Base-by-base conservation (phyloP, 2,329 filamentous ascomycete species). In the Teratosphaeria zuluensis region DNA sequence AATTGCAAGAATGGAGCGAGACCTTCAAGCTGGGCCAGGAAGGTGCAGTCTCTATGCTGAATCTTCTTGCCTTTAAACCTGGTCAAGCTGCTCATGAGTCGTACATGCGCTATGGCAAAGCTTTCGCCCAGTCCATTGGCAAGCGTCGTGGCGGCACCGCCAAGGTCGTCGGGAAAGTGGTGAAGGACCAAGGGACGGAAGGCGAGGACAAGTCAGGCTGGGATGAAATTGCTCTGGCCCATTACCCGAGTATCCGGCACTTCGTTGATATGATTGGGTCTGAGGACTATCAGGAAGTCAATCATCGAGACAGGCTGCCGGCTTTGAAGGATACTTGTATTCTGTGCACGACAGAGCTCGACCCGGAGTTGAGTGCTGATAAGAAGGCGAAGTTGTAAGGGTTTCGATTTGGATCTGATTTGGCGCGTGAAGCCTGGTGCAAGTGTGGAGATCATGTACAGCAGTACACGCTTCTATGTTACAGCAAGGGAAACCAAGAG, bases 151-250 rank as follows among this genome's bases (percentile, higher is more conserved):
- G 84, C 4, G 84, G 83, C 0, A 74, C 75, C 59, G 84, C 84
- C 1, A 86, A 86, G 72, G 74, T 86, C 5, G 82, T 86, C 0
- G 84, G 84, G 0, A 82, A 78, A 58, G 80, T 85, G 1, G 75
- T 82, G 11, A 62, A 64, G 14, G 71, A 72, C 68, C 64, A 65
- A 30, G 63, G 63, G 1, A 67, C 67, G 19, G 51, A 53, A 12
- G 61, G 63, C 5, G 64, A 68, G 57, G 65, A 69, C 56, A 51
- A 56, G 53, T 63, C 57, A 21, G 66, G 68, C 56, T 87, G 84
- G 84, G 81, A 86, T 68, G 84, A 87, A 70, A 77, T 87, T 61
- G 83, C 84, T 0, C 74, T 86, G 51, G 84, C 84, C 58, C 83
- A 86, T 72, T 86, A 86, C 70, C 83, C 84, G 2, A 83, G 78